Evolutionary conservation across 768 basidiomycete genomes (phyloP), one percentile per base, ranked within the genome.

Genomic region (Daedaleopsis nitida): DNA sequence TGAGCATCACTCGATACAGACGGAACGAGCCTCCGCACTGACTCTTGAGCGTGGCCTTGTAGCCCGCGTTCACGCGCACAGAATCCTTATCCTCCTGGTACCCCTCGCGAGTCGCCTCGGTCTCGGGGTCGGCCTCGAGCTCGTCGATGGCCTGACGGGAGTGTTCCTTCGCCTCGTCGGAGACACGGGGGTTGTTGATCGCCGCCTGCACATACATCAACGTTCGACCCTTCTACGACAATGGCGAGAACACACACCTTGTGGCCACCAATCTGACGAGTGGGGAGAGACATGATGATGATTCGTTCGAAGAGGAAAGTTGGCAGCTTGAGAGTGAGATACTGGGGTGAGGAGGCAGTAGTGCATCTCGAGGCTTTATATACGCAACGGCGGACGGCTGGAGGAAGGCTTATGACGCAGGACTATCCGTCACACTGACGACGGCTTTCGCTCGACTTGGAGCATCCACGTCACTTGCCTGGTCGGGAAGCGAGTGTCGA

Each of bases 81-180:
- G 69, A 65, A 21, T 71, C 60, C 59, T 70, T 73, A 44, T 38
- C 56, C 14, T 59, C 53, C 14, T 66, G 55, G 21, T 62, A 55
- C 19, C 58, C 56, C 21, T 35, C 53, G 21, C 60, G 63, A 44
- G 64, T 42, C 32, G 57, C 57, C 58, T 66, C 56, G 7, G 66
- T 62, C 53, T 66, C 70, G 48, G 59, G 57, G 39, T 56, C 24
- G 12, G 23, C 12, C 47, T 64, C 62, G 60, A 66, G 65, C 53
- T 69, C 71, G 5, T 70, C 65, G 42, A 71, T 60, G 8, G 63
- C 62, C 48, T 67, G 59, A 17, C 69, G 69, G 5, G 71, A 69
- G 51, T 70, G 69, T 50, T 74, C 72, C 59, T 75, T 74, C 14
- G 72, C 71, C 64, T 72, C 70, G 0, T 71, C 68, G 2, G 72